A percentile compares a stretch with the other conserved stretches of the same genome.
Conservation (phyloP, 108 stramenopile genomes). For the Skeletonema menzelii region DNA sequence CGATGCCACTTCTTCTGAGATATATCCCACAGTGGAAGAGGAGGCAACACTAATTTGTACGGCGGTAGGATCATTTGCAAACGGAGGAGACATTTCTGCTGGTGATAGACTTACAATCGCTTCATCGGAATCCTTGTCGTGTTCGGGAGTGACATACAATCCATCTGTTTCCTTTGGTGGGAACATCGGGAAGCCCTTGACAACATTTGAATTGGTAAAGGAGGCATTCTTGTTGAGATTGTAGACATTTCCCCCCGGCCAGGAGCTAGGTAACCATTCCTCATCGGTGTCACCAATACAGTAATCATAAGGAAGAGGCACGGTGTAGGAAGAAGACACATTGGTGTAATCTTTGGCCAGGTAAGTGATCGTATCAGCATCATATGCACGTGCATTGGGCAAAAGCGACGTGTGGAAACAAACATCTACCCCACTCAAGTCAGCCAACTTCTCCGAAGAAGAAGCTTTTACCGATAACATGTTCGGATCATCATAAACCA, state of each 20-base stretch:
- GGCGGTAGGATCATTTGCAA: not conserved
- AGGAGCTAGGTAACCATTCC: not conserved
- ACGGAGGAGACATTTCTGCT: not conserved
- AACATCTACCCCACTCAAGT: not conserved
- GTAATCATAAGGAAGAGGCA: not conserved
- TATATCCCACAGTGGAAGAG: not conserved
- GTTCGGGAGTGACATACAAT: not conserved
- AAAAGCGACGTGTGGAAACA: not conserved
- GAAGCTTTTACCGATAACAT: not conserved
- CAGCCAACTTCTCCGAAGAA: not conserved
- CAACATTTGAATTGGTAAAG: not conserved
- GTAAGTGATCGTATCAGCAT: not conserved
- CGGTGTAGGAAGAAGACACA: not conserved
- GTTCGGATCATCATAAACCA: not conserved
- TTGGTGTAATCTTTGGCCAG: not conserved
- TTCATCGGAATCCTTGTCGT: not conserved
- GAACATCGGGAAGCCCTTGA: not conserved
- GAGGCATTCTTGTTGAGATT: not conserved
- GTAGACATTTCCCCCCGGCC: not conserved
- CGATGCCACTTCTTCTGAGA: not conserved
- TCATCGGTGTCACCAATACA: not conserved
- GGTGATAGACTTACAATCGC: not conserved
- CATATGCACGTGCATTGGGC: conserved; percentile 1
- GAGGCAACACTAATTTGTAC: not conserved
- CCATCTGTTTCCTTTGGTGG: not conserved